Base-by-base conservation (phyloP, 2,329 filamentous ascomycete genomes). In the Teratosphaeria pseudoeucalypti region DNA sequence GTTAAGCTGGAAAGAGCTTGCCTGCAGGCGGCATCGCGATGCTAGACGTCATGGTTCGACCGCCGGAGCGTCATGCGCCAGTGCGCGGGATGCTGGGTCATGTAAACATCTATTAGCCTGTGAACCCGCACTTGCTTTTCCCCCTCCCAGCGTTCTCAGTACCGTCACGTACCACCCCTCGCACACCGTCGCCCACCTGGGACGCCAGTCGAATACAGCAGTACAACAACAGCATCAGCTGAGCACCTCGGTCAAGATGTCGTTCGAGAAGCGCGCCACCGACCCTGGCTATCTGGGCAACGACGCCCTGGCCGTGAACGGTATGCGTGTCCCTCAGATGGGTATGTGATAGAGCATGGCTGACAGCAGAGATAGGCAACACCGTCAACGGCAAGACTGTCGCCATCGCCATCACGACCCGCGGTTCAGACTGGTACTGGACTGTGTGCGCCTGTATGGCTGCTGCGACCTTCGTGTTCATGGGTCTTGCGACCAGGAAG, bases 381-480 rank as follows among this genome's bases (percentile, higher is more conserved):
- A 57, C 57, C 29, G 60, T 59, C 34, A 59, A 59, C 43, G 57
- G 55, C 49, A 55, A 55, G 34, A n/a, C 7, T 32, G 55, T 37
- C 32, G 76, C 85, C 66, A 80, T 87, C 49, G 75, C 75, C 63
- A 84, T 87, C 66, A 85, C 83, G 11, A 74, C 71, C 19, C 81
- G 73, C 67, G 85, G 83, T 14, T 85, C 82, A 0, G 78, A 85
- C 69, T 85, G 81, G 75, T 85, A 86, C 67, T 88, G 81, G 73
- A 75, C 85, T 7, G 79, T 86, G 16, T 82, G 78, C 62, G 79
- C 83, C 1, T 70, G 84, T 54, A 87, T 87, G 83, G 78, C 75
- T 2, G 61, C 79, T 2, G 71, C 79, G 0, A 83, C 81, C 1
- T 69, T 87, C 19, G 64, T 66, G 56, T 82, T 86, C 67, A 71